Percentiles rank a stretch among this genome's conserved stretches.
Evolutionary conservation across 106 monocot genomes (phyloP).

Genomic region (Platanthera guangdongensis): DNA sequence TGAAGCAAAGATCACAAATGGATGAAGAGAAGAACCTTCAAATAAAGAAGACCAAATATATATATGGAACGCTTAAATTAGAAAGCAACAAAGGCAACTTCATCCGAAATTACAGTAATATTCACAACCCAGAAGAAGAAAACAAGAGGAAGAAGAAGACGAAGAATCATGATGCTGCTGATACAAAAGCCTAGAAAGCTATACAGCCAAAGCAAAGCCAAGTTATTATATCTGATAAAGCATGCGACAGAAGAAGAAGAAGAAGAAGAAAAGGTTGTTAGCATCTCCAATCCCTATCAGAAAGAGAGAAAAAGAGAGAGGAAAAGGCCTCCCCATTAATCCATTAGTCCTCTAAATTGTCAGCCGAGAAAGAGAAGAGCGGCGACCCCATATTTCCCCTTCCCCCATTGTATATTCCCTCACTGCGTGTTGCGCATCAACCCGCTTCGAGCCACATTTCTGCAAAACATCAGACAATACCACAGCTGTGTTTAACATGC

Average conservation of each 20-base stretch:
- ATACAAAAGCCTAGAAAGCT: slow-evolving; percentile 8
- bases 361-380: not conserved
- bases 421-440: slow-evolving; percentile 29
- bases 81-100: not conserved
- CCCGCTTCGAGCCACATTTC: slow-evolving; percentile 24
- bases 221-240: slow-evolving; percentile 3
- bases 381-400: not conserved
- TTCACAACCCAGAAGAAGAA: slow-evolving; percentile 13
- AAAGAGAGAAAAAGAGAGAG: too few relatives aligned
- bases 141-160: not conserved
- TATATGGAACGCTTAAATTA: not conserved
- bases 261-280: not conserved
- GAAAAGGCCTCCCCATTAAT: not conserved
- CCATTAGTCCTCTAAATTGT: slow-evolving; percentile 1
- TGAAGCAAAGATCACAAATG: too few relatives aligned
- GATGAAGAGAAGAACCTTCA: too few relatives aligned
- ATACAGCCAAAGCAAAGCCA: slow-evolving; percentile 17
- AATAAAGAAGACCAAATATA: too few relatives aligned
- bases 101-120: slow-evolving; percentile 24
- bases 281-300: not conserved
- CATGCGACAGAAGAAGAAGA: not conserved
- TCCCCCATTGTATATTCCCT: not conserved
- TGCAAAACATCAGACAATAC: not conserved
- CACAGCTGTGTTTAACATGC: too few relatives aligned
- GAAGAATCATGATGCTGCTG: not conserved